Conservation (phyloP, 768 basidiomycete genomes). For the Lactarius tabidus region DNA sequence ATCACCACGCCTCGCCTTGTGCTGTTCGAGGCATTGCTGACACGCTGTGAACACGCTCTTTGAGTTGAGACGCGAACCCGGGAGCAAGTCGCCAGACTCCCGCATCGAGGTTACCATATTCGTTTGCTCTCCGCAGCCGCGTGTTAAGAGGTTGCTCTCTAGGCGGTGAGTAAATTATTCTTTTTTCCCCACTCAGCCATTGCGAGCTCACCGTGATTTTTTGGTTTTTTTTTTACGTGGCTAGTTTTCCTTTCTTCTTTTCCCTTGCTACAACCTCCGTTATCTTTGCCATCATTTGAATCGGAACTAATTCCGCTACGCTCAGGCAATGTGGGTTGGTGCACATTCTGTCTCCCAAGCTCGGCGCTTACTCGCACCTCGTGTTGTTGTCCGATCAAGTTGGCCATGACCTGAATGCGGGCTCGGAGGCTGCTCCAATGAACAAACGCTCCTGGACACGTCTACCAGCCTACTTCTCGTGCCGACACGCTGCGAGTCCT, state of each 20-base stretch:
- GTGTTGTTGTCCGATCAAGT: slow-evolving; percentile 66
- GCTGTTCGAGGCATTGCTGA: slow-evolving; percentile 52
- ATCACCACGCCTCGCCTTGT: slow-evolving; percentile 47
- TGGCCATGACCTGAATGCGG: slow-evolving; percentile 52
- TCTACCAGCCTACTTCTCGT: slow-evolving; percentile 62
- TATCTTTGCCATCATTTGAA: slow-evolving; percentile 15
- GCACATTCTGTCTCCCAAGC: slow-evolving; percentile 30
- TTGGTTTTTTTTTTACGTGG: slow-evolving; percentile 22
- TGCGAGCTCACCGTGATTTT: slow-evolving; percentile 21
- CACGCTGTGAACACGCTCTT: slow-evolving; percentile 63
- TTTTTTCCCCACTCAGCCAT: slow-evolving; percentile 26
- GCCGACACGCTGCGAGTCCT: slow-evolving; percentile 66
- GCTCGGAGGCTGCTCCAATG: slow-evolving; percentile 68
- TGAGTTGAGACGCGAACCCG: slow-evolving; percentile 61
- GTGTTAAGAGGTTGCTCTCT: slow-evolving; percentile 22
- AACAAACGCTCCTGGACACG: slow-evolving; percentile 50
- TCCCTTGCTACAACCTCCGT: slow-evolving; percentile 2
- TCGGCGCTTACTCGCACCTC: slow-evolving; percentile 52
- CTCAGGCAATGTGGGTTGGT: slow-evolving; percentile 23
- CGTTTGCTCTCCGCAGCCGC: slow-evolving; percentile 25
- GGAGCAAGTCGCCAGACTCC: slow-evolving; percentile 47
- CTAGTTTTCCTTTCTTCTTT: slow-evolving; percentile 13
- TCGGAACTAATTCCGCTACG: slow-evolving; percentile 31
- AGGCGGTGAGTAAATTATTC: slow-evolving; percentile 25
- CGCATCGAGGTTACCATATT: slow-evolving; percentile 38